These are phyloP conservation scores for Pseudogymnoascus sp. DNA, from an alignment of 2,329 filamentous ascomycete genomes.

Conservation along the genomic window DNA sequence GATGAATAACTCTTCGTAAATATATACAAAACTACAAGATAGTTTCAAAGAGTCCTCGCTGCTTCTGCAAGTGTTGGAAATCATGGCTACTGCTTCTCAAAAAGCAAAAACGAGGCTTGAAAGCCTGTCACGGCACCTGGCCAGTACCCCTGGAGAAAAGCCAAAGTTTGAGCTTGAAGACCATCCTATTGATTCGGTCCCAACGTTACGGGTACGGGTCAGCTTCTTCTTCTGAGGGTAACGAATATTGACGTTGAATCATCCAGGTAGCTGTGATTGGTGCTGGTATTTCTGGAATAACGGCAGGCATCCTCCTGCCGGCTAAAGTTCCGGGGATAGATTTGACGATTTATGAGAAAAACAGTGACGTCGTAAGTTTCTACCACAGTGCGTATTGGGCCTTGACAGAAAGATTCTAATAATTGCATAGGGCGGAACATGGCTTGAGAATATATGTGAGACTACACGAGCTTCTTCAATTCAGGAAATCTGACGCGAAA, in stretches of 20 bases:
- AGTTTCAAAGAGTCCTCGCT: not conserved
- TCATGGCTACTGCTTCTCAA: not conserved
- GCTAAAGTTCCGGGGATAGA: constrained; percentile 61
- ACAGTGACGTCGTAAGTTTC: constrained; percentile 49
- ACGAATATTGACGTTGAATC: not conserved
- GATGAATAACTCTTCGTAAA: not conserved
- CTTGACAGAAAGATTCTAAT: constrained; percentile 15
- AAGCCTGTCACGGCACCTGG: not conserved
- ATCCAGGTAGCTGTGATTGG: constrained; percentile 52
- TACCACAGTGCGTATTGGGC: constrained; percentile 45
- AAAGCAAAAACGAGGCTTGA: not conserved
- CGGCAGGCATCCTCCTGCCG: constrained; percentile 59
- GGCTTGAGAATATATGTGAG: constrained; percentile 41
- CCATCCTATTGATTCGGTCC: constrained; percentile 27
- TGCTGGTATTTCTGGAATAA: constrained; percentile 56
- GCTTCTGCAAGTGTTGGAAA: not conserved
- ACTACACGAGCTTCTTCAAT: constrained; percentile 19
- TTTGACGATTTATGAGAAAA: constrained; percentile 62
- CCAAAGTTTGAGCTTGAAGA: constrained; percentile 32
- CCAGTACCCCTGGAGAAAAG: constrained; percentile 6
- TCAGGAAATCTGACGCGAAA: constrained; percentile 48
- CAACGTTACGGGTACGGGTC: constrained; percentile 7
- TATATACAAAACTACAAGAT: not conserved
- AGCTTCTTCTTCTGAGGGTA: not conserved
- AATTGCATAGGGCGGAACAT: constrained; percentile 40